A percentile compares a stretch with the other conserved stretches of the same genome.
These are phyloP conservation scores for Sequoia sempervirens DNA, from an alignment of 75 land plant genomes.

Conservation along the genomic window DNA sequence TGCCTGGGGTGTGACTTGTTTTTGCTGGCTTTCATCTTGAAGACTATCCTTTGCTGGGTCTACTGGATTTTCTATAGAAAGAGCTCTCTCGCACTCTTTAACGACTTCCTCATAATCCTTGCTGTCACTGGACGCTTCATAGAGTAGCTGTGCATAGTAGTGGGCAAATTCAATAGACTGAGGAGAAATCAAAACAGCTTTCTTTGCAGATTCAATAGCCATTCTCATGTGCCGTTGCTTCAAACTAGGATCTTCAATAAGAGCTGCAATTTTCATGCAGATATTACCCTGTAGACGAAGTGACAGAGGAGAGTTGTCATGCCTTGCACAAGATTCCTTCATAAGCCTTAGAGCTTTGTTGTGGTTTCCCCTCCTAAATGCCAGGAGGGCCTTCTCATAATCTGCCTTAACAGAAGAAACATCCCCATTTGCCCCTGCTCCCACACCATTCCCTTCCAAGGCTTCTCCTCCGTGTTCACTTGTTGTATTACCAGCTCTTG, in stretches of 20 bases:
- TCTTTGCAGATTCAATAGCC: constrained; percentile 64
- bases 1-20: constrained; percentile 49
- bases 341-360: constrained; percentile 70
- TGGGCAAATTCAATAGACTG: constrained; percentile 69
- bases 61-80: constrained; percentile 53
- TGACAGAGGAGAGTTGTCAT: constrained; percentile 43
- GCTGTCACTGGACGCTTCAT: constrained; percentile 64
- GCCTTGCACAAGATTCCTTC: constrained; percentile 42
- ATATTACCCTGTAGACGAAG: constrained; percentile 72
- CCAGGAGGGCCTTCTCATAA: constrained; percentile 71
- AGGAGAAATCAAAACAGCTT: constrained; percentile 49
- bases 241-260: constrained; percentile 62
- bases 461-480: neutral
- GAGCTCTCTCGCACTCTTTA: constrained; percentile 69
- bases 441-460: neutral
- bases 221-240: constrained; percentile 59
- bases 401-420: constrained; percentile 42
- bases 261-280: constrained; percentile 50
- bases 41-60: constrained; percentile 79
- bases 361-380: constrained; percentile 76
- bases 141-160: constrained; percentile 72
- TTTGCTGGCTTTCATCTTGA: constrained; percentile 52
- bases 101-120: constrained; percentile 74
- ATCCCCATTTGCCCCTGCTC: constrained; percentile 4
- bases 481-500: neutral